Percentiles rank a stretch among this genome's conserved stretches.
Conservation (phyloP, 768 basidiomycete genomes). For the Lactarius tabidus region DNA sequence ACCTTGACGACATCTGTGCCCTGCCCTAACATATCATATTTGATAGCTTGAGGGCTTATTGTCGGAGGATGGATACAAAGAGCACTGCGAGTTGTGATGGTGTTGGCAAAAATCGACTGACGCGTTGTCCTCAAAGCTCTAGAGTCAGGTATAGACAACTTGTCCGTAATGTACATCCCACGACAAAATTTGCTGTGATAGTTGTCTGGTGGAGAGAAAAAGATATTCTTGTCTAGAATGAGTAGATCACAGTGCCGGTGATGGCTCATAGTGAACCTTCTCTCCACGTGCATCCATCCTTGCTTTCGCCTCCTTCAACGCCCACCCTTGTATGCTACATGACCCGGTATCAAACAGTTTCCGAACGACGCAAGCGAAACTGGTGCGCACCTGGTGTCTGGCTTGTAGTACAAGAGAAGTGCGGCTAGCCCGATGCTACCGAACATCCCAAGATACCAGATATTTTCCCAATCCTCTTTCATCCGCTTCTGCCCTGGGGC, state of each 20-base stretch:
- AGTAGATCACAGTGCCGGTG: background rate
- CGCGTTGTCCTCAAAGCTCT: background rate
- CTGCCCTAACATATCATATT: background rate
- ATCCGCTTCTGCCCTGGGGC: slow-evolving; percentile 79
- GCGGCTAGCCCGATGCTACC: slow-evolving; percentile 74
- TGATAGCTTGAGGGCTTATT: slow-evolving; percentile 66
- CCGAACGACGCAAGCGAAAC: background rate
- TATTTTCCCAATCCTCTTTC: slow-evolving; percentile 86
- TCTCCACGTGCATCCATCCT: slow-evolving; percentile 94
- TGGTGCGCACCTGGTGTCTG: slow-evolving; percentile 76
- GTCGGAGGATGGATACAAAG: slow-evolving; percentile 70
- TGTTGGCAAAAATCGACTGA: background rate
- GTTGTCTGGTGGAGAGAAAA: background rate
- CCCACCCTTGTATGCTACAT: slow-evolving; percentile 86
- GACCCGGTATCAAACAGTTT: background rate
- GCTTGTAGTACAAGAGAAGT: slow-evolving; percentile 85
- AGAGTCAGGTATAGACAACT: slow-evolving; percentile 17
- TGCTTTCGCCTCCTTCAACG: slow-evolving; percentile 80
- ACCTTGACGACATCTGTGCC: slow-evolving; percentile 1
- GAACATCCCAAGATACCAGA: slow-evolving; percentile 91
- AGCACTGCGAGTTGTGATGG: slow-evolving; percentile 45
- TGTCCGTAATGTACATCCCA: slow-evolving; percentile 18
- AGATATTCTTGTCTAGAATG: background rate
- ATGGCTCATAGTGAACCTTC: slow-evolving; percentile 63
- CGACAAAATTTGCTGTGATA: background rate